These are phyloP conservation scores for Rhodotorula sp. DNA, from an alignment of 1,284 basidiomycete species.

Conservation along the genomic window DNA sequence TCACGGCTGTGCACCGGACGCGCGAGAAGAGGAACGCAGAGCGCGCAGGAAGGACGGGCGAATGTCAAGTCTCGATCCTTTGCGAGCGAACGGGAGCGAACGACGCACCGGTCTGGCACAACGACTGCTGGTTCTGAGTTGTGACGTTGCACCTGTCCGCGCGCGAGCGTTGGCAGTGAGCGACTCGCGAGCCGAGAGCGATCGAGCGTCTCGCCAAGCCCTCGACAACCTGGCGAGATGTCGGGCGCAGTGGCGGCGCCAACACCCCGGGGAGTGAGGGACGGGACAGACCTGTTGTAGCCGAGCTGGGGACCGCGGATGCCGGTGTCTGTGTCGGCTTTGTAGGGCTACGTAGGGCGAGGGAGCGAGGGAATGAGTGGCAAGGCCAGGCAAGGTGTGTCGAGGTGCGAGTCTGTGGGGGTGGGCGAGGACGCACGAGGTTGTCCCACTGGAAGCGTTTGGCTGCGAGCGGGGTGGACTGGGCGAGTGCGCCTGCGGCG, in stretches of 20 bases:
- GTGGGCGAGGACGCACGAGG: conserved; percentile 13
- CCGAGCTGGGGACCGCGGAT: conserved; percentile 31
- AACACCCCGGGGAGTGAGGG: neutral
- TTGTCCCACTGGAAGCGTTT: conserved; percentile 39
- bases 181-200: no score
- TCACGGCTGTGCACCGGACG: conserved; percentile 19
- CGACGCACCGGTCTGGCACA: conserved; percentile 60
- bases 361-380: neutral
- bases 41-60: neutral
- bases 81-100: neutral
- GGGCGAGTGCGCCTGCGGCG: conserved; percentile 24
- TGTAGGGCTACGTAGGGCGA: conserved; percentile 18
- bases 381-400: neutral
- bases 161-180: no score
- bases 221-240: no score
- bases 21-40: no score
- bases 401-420: neutral
- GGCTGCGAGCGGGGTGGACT: conserved; percentile 36
- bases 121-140: conserved; percentile 54
- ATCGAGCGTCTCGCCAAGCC: no score
- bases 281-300: conserved; percentile 21
- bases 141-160: conserved; percentile 30
- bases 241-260: neutral
- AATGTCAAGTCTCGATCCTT: no score
- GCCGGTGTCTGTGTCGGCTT: conserved; percentile 29